Conservation (phyloP, 1,284 basidiomycete species). For the Ustilago nuda region DNA sequence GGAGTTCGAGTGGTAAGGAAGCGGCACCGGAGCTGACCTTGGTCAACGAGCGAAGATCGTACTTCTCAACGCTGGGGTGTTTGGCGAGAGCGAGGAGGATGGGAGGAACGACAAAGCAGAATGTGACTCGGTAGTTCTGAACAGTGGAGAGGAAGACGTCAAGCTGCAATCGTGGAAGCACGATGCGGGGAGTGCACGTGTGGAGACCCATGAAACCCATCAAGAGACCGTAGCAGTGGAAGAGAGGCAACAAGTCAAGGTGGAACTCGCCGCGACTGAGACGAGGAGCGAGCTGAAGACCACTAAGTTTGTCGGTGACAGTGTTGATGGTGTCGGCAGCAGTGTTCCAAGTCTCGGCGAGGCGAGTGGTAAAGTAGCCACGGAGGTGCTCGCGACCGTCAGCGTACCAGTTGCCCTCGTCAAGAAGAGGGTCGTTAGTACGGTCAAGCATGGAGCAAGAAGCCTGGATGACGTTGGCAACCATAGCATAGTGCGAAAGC, state of each 20-base stretch:
- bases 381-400: constrained; percentile 33
- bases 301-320: constrained; percentile 32
- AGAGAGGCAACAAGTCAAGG: constrained; percentile 63
- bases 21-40: constrained; percentile 65
- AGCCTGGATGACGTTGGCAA: constrained; percentile 65
- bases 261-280: constrained; percentile 60
- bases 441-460: constrained; percentile 62
- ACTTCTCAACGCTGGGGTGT: constrained; percentile 56
- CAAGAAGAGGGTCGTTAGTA: constrained; percentile 58
- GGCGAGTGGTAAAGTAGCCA: constrained; percentile 53
- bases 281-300: constrained; percentile 35
- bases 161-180: constrained; percentile 59
- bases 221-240: constrained; percentile 68
- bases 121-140: constrained; percentile 59
- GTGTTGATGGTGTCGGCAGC: constrained; percentile 36
- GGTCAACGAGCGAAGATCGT: constrained; percentile 59
- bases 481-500: constrained; percentile 63
- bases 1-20: constrained; percentile 54
- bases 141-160: constrained; percentile 61
- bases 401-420: constrained; percentile 55
- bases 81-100: constrained; percentile 65
- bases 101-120: constrained; percentile 67
- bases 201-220: constrained; percentile 63
- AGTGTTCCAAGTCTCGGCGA: constrained; percentile 53
- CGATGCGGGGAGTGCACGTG: constrained; percentile 61